phyloP scores from a whole-genome alignment of 179 eudicot species.

The Sideroxylon spinosum region DNA sequence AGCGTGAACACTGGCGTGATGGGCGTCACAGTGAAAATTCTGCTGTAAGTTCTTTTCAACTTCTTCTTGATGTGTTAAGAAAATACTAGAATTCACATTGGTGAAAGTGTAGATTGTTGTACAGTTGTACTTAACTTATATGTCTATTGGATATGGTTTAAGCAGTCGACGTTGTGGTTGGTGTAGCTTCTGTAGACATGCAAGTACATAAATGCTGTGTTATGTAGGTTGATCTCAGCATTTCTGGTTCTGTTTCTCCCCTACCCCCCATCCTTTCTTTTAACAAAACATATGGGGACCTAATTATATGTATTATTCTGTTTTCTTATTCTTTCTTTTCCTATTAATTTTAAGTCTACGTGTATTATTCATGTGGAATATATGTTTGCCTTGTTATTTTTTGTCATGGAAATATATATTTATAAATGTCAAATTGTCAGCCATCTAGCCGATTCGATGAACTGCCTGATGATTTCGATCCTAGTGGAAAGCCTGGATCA shows the following conservation, averaged over 20 bases:
- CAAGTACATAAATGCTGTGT: not conserved
- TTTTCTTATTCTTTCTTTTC: not conserved
- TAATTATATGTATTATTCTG: not conserved
- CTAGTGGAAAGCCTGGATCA: constrained; percentile 77
- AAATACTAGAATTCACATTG: not conserved
- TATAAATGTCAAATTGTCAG: constrained; percentile 29
- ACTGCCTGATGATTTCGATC: constrained; percentile 90
- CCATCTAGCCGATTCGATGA: constrained; percentile 81
- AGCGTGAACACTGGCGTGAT: constrained; percentile 73
- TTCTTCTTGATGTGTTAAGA: not conserved
- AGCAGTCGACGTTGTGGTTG: not conserved
- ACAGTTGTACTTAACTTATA: not conserved
- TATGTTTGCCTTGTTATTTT: not conserved
- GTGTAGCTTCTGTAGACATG: not conserved
- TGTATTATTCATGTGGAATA: not conserved
- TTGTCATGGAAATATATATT: not conserved
- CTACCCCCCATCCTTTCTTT: too few relatives aligned
- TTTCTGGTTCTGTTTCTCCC: constrained; percentile 10
- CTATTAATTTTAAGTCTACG: not conserved
- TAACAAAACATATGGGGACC: not conserved
- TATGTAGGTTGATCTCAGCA: not conserved
- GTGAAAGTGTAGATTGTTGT: not conserved
- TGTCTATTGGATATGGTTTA: constrained; percentile 4
- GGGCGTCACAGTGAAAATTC: constrained; percentile 64
- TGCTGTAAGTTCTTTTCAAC: constrained; percentile 38